Evolutionary conservation across 768 basidiomycete genomes (phyloP), one percentile per base, ranked within the genome.

Genomic region (Xerocomellus chrysenteron): DNA sequence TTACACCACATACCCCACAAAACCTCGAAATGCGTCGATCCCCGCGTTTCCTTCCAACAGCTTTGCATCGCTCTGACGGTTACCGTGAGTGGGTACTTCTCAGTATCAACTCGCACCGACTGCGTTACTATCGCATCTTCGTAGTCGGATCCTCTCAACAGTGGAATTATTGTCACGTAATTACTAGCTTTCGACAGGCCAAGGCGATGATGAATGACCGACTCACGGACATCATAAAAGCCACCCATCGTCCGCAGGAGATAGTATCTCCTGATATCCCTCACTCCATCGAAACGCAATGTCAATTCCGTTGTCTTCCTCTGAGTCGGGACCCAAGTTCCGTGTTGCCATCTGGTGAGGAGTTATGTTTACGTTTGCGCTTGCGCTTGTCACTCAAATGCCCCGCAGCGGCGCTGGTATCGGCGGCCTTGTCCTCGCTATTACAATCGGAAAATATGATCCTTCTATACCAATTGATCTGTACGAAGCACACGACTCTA

Each of bases 401-500:
- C 13, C 19, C 4, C 13, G 1, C 55, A 77, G 70, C 56, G 76
- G 71, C 33, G 77, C 71, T 16, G 78, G 77, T 1, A 75, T 80
- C 41, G 76, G 73, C 19, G 79, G 79, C 12, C 67, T 81, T 10
- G 69, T 74, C 0, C 72, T 82, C 17, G 76, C 79, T 0, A 67
- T 69, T n/a, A 67, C 73, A 5, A 68, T 78, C 26, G 71, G 66
- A 28, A 64, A 64, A 44, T 71, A 71, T 42, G 61, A 74, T 61
- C 52, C 55, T 14, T 61, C 58, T 4, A 60, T 78, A 11, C 65
- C 73, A 49, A 71, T 78, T 8, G 68, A 77, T 54, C 52, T 82
- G 2, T 82, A 81, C 60, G 82, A 83, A 67, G 72, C 78, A 3
- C 75, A 73, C 14, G 54, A 70, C 3, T 73, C 74, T 24, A 66